Evolutionary conservation across 352 stramenopile genomes (phyloP).

Genomic region (Pythium myriotylum): DNA sequence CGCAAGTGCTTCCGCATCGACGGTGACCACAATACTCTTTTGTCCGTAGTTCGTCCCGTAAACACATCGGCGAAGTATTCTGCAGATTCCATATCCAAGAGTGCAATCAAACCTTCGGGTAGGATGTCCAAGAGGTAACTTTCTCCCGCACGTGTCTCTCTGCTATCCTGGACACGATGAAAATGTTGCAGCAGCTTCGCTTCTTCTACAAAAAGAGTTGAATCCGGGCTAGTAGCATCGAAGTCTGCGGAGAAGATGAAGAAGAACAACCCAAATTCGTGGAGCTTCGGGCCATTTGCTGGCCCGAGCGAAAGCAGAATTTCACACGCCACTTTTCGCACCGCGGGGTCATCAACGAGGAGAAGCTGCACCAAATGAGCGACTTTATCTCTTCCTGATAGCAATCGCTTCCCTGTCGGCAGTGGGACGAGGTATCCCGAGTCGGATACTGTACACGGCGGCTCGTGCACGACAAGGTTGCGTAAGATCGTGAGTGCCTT

Average conservation of each 20-base stretch:
- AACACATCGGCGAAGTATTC: constrained; percentile 73
- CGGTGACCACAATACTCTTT: constrained; percentile 68
- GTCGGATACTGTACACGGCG: constrained; percentile 18
- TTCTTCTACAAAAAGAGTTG: constrained; percentile 56
- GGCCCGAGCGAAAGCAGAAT: constrained; percentile 62
- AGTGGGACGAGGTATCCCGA: constrained; percentile 50
- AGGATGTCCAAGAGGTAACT: constrained; percentile 76
- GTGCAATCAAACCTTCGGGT: constrained; percentile 66
- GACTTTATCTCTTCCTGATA: constrained; percentile 51
- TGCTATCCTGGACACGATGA: constrained; percentile 61
- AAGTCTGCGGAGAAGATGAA: constrained; percentile 57
- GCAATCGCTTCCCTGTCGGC: constrained; percentile 55
- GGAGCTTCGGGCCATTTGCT: constrained; percentile 52
- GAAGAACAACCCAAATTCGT: constrained; percentile 66
- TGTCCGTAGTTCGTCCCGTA: constrained; percentile 54
- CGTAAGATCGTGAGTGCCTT: constrained; percentile 60
- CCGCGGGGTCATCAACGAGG: constrained; percentile 53
- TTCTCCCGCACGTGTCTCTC: constrained; percentile 47
- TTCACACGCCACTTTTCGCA: constrained; percentile 58
- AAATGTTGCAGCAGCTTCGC: constrained; percentile 60
- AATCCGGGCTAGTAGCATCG: constrained; percentile 28
- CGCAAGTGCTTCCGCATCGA: constrained; percentile 76
- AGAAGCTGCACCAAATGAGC: constrained; percentile 68
- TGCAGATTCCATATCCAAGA: constrained; percentile 66
- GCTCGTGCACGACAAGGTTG: constrained; percentile 68